Evolutionary conservation across 2,329 filamentous ascomycete species (phyloP), one percentile per base, ranked within the genome.

Genomic region (Verticillium zaregamsianum): DNA sequence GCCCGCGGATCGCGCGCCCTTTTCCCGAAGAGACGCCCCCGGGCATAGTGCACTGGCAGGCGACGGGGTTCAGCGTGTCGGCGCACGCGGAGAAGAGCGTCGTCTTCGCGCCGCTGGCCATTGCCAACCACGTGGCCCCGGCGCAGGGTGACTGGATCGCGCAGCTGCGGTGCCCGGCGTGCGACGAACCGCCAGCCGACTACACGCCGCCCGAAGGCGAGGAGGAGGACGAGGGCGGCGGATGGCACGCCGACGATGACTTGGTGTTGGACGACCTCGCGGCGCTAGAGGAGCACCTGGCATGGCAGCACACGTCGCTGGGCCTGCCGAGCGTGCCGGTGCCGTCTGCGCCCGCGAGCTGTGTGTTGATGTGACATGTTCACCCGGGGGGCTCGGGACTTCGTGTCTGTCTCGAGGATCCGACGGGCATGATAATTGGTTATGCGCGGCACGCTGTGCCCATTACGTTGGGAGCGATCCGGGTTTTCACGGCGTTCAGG

Each of bases 51-150:
- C 77, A 80, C 65, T 87, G 84, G 84, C 82, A 84, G 66, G 81
- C 84, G 11, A 77, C 74, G 0, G 82, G 78, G 0, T 74, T 77
- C 39, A 73, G 75, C 1, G 62, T 72, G 15, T 76, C 76, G n/a
- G 73, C 68, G 4, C 73, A 75, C 11, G 74, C 76, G 60, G 75
- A 80, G 60, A 86, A 85, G 71, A 77, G 75, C 23, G 71, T 87
- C 33, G 77, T 87, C 0, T 86, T 85, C 66, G 80, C 84, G 52
- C 83, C 84, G 2, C 71, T 86, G 28, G 84, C 82, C 37, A 80
- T 87, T 55, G 83, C 83, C 35, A 87, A 85, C 70, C 85, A 87
- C 69, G 72, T 82, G 32, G 75, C 80, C 35, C 58, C 58, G 12
- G 70, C 73, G 20, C 70, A 73, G 9, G 80, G 81, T 55, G 82